Evolutionary conservation across 2,329 filamentous ascomycete genomes (phyloP), one percentile per base, ranked within the genome.

Genomic region (Colletotrichum lentis): DNA sequence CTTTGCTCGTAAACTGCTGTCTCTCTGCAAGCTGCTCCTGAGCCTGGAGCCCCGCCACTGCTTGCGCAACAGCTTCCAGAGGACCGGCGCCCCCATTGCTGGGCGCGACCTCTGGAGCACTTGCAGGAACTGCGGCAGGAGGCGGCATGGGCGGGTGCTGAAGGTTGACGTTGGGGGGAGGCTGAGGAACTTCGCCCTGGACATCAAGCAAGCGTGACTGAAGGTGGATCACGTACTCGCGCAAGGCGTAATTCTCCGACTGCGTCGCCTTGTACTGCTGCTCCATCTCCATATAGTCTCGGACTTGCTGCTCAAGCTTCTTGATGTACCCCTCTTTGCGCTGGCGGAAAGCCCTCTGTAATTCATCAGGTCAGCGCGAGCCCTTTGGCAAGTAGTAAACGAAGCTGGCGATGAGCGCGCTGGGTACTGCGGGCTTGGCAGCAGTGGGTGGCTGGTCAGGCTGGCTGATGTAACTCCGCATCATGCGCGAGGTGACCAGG

Each of bases 261-360:
- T 97, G 93, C 31, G 97, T 82, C n/a, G 85, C 82, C 78, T 97
- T 96, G 79, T 88, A 93, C 64, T 87, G 88, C 70, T 91, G 87
- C 72, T 94, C 91, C 79, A 97, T 87, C 20, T 88, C 85, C 73
- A 88, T 86, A 72, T 89, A 92, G 37, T 96, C 92, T 74, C 93
- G 90, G 59, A 97, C 93, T 77, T 98, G 93, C 76, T 96, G 91
- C 80, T 99, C 96, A 7, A 99, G 86, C 78, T 97, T 96, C 83
- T 97, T 97, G 79, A 99, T 99, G 78, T 99, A 97, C 53, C 93
- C 92, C 80, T 99, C 96, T 78, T 99, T 99, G 71, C 96, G 91
- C 81, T 98, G 94, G 49, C 96, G 92, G 81, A 99, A 99, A 49
- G 96, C 96, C 77, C 96, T 89, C 95, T 99, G 74, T 72, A 61